phyloP scores from a whole-genome alignment of 352 stramenopile genomes.

The Globisporangium acanthophoron region DNA sequence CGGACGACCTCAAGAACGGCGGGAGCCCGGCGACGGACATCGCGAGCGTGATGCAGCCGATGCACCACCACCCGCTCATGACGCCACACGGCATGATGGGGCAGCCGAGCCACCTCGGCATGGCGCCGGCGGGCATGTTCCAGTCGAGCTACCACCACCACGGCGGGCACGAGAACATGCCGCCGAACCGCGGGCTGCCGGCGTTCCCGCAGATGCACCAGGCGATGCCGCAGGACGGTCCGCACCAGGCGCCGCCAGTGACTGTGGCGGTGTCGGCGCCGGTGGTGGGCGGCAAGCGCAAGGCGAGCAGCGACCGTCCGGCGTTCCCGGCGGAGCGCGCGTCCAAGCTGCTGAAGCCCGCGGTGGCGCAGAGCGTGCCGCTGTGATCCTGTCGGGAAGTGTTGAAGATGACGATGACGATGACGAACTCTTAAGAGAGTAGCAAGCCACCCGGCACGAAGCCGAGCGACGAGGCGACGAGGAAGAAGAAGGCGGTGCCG shows the following conservation, averaged over 20 bases:
- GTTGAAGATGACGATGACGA: neutral
- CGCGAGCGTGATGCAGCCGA: constrained; percentile 13
- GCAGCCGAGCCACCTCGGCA: constrained; percentile 19
- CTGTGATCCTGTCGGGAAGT: neutral
- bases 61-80: constrained; percentile 32
- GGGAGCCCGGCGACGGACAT: neutral
- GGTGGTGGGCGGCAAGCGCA: constrained; percentile 38
- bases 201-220: constrained; percentile 51
- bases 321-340: constrained; percentile 13
- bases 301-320: constrained; percentile 22
- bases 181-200: constrained; percentile 27
- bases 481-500: no score
- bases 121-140: constrained; percentile 16
- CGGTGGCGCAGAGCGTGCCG: constrained; percentile 7
- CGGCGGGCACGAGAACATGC: constrained; percentile 11
- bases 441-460: neutral
- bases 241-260: constrained; percentile 7
- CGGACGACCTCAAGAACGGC: constrained; percentile 26
- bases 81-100: constrained; percentile 13
- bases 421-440: neutral
- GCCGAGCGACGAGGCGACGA: neutral
- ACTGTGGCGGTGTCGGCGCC: constrained; percentile 10
- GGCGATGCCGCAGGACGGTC: constrained; percentile 17
- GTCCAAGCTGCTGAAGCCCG: constrained; percentile 23
- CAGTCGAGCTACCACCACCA: constrained; percentile 15